Evolutionary conservation across 805 yeast genomes (phyloP).

Genomic region (Wickerhamomyces subpelliculosus): DNA sequence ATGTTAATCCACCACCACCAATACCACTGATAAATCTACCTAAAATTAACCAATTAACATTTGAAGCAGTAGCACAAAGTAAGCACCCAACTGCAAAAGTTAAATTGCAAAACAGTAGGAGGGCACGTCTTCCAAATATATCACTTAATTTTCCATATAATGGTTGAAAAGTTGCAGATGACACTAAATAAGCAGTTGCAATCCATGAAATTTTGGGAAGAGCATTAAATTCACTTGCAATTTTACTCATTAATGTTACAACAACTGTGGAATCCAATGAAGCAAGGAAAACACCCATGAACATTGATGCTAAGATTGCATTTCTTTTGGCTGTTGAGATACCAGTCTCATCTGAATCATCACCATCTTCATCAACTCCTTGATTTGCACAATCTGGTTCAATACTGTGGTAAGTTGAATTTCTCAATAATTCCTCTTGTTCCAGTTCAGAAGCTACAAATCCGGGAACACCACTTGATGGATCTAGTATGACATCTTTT

Average conservation of each 20-base stretch:
- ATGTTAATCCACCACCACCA: slow-evolving; percentile 85
- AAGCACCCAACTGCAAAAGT: slow-evolving; percentile 53
- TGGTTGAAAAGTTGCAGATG: slow-evolving; percentile 71
- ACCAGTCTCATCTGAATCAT: too few species aligned
- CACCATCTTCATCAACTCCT: slow-evolving; percentile 3
- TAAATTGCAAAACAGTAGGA: slow-evolving; percentile 42
- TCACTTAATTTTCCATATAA: slow-evolving; percentile 65
- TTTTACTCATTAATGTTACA: slow-evolving; percentile 55
- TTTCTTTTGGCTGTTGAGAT: slow-evolving; percentile 14
- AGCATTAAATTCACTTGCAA: slow-evolving; percentile 63
- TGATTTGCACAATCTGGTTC: slow-evolving; percentile 5
- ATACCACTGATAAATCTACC: slow-evolving; percentile 72
- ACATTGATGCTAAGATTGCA: slow-evolving; percentile 35
- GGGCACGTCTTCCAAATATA: slow-evolving; percentile 59
- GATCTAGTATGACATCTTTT: slow-evolving; percentile 20
- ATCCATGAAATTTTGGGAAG: slow-evolving; percentile 64
- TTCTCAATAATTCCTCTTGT: slow-evolving; percentile 20
- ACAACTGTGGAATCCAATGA: slow-evolving; percentile 66
- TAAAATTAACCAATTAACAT: slow-evolving; percentile 39
- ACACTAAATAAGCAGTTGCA: slow-evolving; percentile 61
- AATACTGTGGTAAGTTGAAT: slow-evolving; percentile 11
- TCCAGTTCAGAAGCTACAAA: slow-evolving; percentile 27
- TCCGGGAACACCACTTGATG: slow-evolving; percentile 27
- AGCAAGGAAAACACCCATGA: slow-evolving; percentile 46
- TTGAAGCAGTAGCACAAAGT: slow-evolving; percentile 45